Conservation (phyloP, 495 filamentous ascomycete species). For the Penicillium cinerascens region DNA sequence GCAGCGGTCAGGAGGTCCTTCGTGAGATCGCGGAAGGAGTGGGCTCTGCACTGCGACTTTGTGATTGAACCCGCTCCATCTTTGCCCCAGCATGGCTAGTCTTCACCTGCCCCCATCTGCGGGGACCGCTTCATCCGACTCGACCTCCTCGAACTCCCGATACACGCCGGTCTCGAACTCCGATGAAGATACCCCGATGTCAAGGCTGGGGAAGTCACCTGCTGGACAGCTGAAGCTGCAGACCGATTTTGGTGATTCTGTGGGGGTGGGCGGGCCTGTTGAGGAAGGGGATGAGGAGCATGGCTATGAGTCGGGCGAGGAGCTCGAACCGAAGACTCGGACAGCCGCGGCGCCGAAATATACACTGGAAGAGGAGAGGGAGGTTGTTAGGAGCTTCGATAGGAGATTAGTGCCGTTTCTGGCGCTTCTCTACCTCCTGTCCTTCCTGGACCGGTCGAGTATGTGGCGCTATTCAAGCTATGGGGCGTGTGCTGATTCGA, state of each 20-base stretch:
- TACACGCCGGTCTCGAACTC: constrained; percentile 40
- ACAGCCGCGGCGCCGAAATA: constrained; percentile 39
- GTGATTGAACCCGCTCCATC: background rate
- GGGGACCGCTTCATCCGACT: constrained; percentile 28
- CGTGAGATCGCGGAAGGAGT: background rate
- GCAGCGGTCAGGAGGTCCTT: background rate
- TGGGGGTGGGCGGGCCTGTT: constrained; percentile 10
- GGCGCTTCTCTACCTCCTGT: constrained; percentile 76
- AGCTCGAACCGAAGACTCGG: constrained; percentile 20
- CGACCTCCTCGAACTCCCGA: constrained; percentile 26
- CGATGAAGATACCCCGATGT: constrained; percentile 17
- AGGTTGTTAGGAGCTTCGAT: constrained; percentile 72
- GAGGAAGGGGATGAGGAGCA: constrained; percentile 27
- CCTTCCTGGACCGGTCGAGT: constrained; percentile 78
- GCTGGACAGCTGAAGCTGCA: constrained; percentile 29
- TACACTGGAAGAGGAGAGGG: constrained; percentile 69
- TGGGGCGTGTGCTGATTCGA: background rate
- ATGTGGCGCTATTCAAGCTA: constrained; percentile 21
- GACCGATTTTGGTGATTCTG: constrained; percentile 32
- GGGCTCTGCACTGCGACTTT: background rate
- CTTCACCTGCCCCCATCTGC: constrained; percentile 26
- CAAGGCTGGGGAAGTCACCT: constrained; percentile 12
- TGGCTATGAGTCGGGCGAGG: constrained; percentile 32
- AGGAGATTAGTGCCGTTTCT: constrained; percentile 72
- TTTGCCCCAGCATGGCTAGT: constrained; percentile 20